phyloP scores from a whole-genome alignment of 1,139 yeast species.

The Yamadazyma dendronema region DNA sequence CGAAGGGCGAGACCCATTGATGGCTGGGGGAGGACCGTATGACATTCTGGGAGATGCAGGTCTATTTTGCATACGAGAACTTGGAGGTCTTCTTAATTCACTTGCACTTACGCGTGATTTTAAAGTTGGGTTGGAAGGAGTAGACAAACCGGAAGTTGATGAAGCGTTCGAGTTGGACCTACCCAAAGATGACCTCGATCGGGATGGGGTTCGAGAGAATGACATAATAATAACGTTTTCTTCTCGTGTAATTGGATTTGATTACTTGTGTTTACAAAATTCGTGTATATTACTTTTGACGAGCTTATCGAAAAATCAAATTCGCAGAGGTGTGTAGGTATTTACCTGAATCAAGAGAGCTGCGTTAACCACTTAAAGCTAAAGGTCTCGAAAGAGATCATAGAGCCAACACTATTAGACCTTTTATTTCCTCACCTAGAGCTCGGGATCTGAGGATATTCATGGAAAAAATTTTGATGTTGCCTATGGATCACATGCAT shows the following conservation, averaged over 20 bases:
- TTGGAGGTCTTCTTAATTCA: slow-evolving; percentile 26
- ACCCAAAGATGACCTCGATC: slow-evolving; percentile 24
- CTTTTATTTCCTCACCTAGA: no score
- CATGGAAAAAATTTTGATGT: no score
- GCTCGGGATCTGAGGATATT: no score
- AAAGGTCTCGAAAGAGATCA: no score
- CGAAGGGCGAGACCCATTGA: slow-evolving; percentile 26
- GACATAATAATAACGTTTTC: slow-evolving; percentile 4
- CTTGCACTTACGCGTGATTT: slow-evolving; percentile 18
- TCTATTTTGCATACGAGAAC: slow-evolving; percentile 8
- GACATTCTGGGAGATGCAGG: slow-evolving; percentile 22
- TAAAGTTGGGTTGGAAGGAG: slow-evolving; percentile 17
- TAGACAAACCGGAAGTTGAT: slow-evolving; percentile 4
- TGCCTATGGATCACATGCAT: no score
- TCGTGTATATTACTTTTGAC: slow-evolving; percentile 3
- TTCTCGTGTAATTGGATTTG: not conserved
- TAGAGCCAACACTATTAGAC: no score
- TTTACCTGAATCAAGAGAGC: no score
- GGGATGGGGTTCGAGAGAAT: slow-evolving; percentile 11
- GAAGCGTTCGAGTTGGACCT: slow-evolving; percentile 2
- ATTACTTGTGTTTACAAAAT: not conserved
- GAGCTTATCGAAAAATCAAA: slow-evolving; percentile 8
- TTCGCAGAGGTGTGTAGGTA: not conserved
- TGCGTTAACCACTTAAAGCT: no score
- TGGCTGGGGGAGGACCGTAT: slow-evolving; percentile 8